phyloP scores from a whole-genome alignment of 108 stramenopile genomes.

The Pseudonitzschia pungens region DNA sequence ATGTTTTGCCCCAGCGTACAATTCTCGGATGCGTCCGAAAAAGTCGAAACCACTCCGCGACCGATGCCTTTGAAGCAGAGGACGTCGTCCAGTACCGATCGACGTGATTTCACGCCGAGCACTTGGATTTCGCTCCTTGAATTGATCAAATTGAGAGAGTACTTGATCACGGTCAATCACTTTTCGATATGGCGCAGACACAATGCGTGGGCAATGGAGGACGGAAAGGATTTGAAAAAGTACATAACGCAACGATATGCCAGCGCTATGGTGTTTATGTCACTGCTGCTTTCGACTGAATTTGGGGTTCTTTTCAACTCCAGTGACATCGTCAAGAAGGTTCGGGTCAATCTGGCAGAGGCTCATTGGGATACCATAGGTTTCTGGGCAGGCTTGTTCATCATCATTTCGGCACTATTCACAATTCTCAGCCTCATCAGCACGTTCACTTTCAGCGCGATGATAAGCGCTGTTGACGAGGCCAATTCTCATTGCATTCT shows the following conservation, averaged over 20 bases:
- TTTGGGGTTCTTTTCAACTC: constrained; percentile 57
- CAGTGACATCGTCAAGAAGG: constrained; percentile 36
- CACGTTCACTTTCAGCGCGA: constrained; percentile 52
- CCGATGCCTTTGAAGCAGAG: constrained; percentile 57
- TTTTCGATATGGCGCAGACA: constrained; percentile 60
- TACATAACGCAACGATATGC: constrained; percentile 65
- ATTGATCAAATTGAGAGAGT: constrained; percentile 49
- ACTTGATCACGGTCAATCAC: constrained; percentile 47
- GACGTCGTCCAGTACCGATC: constrained; percentile 45
- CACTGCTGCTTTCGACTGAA: constrained; percentile 55
- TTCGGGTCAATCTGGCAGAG: constrained; percentile 42
- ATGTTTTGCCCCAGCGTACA: background rate
- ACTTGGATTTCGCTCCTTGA: constrained; percentile 46
- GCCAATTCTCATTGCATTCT: constrained; percentile 64
- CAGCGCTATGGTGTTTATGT: constrained; percentile 72
- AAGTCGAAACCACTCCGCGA: background rate
- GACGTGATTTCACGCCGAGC: constrained; percentile 36
- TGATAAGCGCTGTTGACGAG: constrained; percentile 45
- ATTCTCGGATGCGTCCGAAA: background rate
- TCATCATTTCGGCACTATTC: constrained; percentile 51
- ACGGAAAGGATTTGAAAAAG: constrained; percentile 48
- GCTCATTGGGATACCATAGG: constrained; percentile 29
- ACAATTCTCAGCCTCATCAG: constrained; percentile 57
- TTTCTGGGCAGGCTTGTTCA: constrained; percentile 60
- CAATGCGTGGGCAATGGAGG: constrained; percentile 57